phyloP scores from a whole-genome alignment of 768 basidiomycete genomes.

The Boletellus emodensis region DNA sequence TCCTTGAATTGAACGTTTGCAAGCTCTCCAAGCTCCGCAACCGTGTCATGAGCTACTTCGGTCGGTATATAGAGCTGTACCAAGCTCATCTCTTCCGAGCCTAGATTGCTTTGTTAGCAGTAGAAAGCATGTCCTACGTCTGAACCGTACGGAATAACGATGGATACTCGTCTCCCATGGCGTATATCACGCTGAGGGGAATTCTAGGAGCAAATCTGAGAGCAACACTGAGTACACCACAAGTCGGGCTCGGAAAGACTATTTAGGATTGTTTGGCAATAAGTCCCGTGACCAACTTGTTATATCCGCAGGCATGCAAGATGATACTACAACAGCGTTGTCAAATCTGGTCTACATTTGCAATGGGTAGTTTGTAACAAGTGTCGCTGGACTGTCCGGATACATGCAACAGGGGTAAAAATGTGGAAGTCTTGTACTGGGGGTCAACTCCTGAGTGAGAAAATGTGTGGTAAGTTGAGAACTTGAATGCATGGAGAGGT shows the following conservation, averaged over 20 bases:
- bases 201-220: not conserved
- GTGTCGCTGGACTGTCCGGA: not conserved
- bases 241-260: not conserved
- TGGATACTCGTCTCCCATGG: slow-evolving; percentile 78
- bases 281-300: not conserved
- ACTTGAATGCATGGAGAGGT: not conserved
- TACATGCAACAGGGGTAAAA: not conserved
- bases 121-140: not conserved
- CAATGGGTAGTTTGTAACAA: not conserved
- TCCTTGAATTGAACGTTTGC: slow-evolving; percentile 98
- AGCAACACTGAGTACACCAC: not conserved
- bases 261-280: slow-evolving; percentile 23
- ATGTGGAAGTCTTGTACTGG: not conserved
- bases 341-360: not conserved
- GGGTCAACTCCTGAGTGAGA: not conserved
- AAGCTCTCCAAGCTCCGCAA: slow-evolving; percentile 91
- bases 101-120: slow-evolving; percentile 37
- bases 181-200: not conserved
- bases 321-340: not conserved
- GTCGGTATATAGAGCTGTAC: slow-evolving; percentile 96
- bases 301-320: not conserved
- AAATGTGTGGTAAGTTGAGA: slow-evolving; percentile 7
- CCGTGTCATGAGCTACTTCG: slow-evolving; percentile 96
- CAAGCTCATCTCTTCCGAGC: slow-evolving; percentile 97
- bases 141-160: slow-evolving; percentile 66